phyloP scores from a whole-genome alignment of 2,329 filamentous ascomycete genomes.

The Diaporthe vaccinii region DNA sequence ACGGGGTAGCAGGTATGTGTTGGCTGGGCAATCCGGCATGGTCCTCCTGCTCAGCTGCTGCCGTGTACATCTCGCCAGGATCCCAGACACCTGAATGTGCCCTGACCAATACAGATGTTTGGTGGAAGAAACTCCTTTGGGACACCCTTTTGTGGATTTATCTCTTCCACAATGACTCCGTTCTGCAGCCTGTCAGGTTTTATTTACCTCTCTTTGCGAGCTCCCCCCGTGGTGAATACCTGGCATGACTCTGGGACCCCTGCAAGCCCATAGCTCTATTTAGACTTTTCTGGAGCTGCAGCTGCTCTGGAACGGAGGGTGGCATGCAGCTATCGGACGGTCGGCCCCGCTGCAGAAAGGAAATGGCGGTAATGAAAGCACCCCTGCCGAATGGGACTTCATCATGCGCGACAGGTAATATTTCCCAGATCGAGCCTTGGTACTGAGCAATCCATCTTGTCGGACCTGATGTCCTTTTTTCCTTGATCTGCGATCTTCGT shows the following conservation, averaged over 20 bases:
- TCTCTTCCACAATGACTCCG: not conserved
- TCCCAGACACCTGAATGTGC: not conserved
- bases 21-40: slow-evolving; percentile 7
- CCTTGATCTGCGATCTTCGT: not conserved
- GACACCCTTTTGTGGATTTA: not conserved
- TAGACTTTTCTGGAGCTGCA: slow-evolving; percentile 34
- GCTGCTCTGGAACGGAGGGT: slow-evolving; percentile 6
- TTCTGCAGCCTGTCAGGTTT: not conserved
- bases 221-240: not conserved
- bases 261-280: slow-evolving; percentile 7
- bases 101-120: not conserved
- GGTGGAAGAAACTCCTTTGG: not conserved
- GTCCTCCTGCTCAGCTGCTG: not conserved
- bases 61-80: not conserved
- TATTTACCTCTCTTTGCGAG: not conserved
- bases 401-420: slow-evolving; percentile 25
- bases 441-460: not conserved
- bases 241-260: slow-evolving; percentile 11
- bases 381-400: slow-evolving; percentile 24
- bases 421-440: slow-evolving; percentile 24
- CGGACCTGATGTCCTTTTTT: not conserved
- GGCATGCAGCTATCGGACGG: slow-evolving; percentile 17
- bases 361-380: slow-evolving; percentile 20
- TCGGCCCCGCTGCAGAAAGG: slow-evolving; percentile 18
- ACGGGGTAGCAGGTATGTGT: not conserved